A percentile compares a stretch with the other conserved stretches of the same genome.
phyloP scores from a whole-genome alignment of 2,329 filamentous ascomycete genomes.

The Balansia obtecta region DNA sequence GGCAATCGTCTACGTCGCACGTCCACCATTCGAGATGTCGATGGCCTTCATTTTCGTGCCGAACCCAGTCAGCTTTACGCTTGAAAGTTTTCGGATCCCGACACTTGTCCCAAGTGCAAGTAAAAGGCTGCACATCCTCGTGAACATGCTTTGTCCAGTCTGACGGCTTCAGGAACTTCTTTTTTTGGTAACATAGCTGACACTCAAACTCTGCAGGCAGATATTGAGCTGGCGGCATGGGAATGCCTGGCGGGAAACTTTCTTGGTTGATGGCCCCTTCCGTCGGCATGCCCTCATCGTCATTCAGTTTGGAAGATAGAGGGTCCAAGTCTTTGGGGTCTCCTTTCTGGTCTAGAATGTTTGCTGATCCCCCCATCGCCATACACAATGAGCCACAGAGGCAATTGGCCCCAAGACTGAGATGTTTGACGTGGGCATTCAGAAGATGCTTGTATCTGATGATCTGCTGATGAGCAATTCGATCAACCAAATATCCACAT shows the following conservation, averaged over 20 bases:
- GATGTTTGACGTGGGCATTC: constrained; percentile 57
- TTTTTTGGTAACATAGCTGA: constrained; percentile 71
- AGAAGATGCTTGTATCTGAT: constrained; percentile 68
- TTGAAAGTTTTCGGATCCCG: constrained; percentile 85
- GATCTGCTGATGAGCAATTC: constrained; percentile 71
- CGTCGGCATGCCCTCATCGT: constrained; percentile 50
- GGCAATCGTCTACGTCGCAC: constrained; percentile 70
- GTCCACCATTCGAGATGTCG: constrained; percentile 85
- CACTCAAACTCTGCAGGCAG: constrained; percentile 87
- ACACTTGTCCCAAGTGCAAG: constrained; percentile 78
- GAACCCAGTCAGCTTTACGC: constrained; percentile 89
- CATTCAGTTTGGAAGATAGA: constrained; percentile 34
- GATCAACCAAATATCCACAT: constrained; percentile 56
- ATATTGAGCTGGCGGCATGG: constrained; percentile 62
- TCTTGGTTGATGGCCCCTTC: constrained; percentile 60
- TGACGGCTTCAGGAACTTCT: constrained; percentile 80
- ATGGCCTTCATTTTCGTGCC: constrained; percentile 86
- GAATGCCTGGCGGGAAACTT: constrained; percentile 70
- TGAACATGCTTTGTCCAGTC: constrained; percentile 97
- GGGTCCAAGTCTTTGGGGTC: constrained; percentile 47
- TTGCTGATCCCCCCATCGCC: constrained; percentile 52
- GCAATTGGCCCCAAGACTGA: constrained; percentile 49
- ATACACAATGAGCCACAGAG: constrained; percentile 50
- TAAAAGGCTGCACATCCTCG: constrained; percentile 87
- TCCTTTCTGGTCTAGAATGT: constrained; percentile 46